Percentiles rank a stretch among this genome's conserved stretches.
phyloP scores from a whole-genome alignment of 805 yeast species.

The Zygoascus flipseniorum region DNA sequence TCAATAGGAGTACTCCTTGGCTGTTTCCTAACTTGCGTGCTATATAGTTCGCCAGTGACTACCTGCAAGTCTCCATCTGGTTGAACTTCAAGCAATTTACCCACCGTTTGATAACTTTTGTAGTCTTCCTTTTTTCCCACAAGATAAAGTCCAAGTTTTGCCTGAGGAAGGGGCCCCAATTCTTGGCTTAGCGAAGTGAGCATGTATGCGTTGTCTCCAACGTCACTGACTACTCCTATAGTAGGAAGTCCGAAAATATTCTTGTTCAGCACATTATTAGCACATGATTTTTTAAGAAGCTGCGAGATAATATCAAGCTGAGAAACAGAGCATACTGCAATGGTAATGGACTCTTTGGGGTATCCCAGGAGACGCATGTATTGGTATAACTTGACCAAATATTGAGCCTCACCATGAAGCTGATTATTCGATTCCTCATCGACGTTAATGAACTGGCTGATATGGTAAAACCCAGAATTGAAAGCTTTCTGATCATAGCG shows the following conservation, averaged over 20 bases:
- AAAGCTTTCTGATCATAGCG: conserved; percentile 5
- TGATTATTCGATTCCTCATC: conserved; percentile 23
- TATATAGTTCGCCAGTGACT: conserved; percentile 26
- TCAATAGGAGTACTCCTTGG: conserved; percentile 21
- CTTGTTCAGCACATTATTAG: conserved; percentile 3
- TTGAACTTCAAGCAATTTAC: background rate
- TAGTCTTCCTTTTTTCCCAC: conserved; percentile 19
- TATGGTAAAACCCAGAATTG: conserved; percentile 33
- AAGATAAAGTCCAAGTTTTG: conserved; percentile 30
- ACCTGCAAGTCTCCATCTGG: conserved; percentile 15
- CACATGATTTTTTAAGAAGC: conserved; percentile 29
- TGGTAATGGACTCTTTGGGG: conserved; percentile 30
- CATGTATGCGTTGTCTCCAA: conserved; percentile 26
- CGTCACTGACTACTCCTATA: conserved; percentile 24
- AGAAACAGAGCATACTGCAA: conserved; percentile 31
- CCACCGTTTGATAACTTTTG: background rate
- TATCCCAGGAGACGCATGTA: conserved; percentile 41
- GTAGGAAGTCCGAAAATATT: conserved; percentile 28
- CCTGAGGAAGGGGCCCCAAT: conserved; percentile 18
- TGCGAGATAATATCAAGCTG: conserved; percentile 38
- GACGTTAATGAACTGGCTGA: conserved; percentile 29
- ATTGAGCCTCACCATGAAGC: conserved; percentile 39
- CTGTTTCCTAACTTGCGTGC: conserved; percentile 7
- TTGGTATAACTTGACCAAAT: conserved; percentile 36
- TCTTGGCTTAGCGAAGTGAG: conserved; percentile 33